Base-by-base conservation (phyloP, 2,329 filamentous ascomycete species). In the Stagonosporopsis cucurbitacearum region DNA sequence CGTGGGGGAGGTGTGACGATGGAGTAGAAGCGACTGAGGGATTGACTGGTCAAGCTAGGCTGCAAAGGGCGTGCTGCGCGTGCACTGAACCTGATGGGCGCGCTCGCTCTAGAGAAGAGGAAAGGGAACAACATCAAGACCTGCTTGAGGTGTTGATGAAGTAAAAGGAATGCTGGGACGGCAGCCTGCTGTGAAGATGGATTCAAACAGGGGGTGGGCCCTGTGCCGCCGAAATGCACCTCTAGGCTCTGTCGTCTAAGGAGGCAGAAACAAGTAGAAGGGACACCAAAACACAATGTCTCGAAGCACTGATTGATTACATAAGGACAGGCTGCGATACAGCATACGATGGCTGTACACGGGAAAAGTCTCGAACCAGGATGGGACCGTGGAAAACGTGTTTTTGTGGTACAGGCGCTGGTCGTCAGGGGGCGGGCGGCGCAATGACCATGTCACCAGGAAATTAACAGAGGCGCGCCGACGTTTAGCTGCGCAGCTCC, bases 1-100 rank as follows among this genome's bases (percentile, higher is more conserved):
- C 51, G 60, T 36, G 66, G 62, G 15, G 61, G 61, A 28, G 61
- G 48, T 20, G 60, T 52, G 42, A 65, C 65, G 33, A 65, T 59
- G 36, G 70, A 68, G 55, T 64, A 66, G 25, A 50, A 36, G 19
- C 67, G 68, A 17, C 32, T 50, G n/a, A 19, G 4, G 22, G 4
- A 22, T 6, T 28, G n/a, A 20, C 7, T 33, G 11, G 15, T 7
- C 36, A 11, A 17, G 33, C 30, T 39, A 20, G 15, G 26, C n/a
- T 17, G 53, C 19, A 30, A 26, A 12, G 26, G 17, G 5, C 3
- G 47, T 30, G 37, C 23, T 19, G 42, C 32, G 12, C 8, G 19
- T 7, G 8, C 17, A n/a, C 26, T 28, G 25, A 32, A 15, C n/a
- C 15, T 50, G 26, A 35, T 23, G 23, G 42, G 19, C 28, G 42